Evolutionary conservation across 1,139 yeast genomes (phyloP).

Genomic region (Fermentozyma sake): DNA sequence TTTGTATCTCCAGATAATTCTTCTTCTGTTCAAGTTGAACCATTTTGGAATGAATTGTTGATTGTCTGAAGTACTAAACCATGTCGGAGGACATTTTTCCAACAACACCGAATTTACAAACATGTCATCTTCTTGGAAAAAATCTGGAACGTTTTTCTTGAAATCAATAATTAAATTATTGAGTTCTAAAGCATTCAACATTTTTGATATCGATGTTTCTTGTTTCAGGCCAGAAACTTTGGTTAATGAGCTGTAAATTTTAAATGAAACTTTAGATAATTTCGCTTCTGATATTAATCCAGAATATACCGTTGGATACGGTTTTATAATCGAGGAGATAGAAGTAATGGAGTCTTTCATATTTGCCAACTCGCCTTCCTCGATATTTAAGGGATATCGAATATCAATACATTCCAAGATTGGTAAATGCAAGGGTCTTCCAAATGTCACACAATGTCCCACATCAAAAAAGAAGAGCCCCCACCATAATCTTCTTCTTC

Average conservation of each 20-base stretch:
- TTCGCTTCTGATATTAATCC: not conserved
- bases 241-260: too few species aligned
- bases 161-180: not conserved
- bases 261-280: not conserved
- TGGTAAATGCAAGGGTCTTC: not conserved
- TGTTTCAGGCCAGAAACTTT: too few species aligned
- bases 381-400: not conserved
- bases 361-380: not conserved
- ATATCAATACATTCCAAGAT: conserved; percentile 1
- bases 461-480: not conserved
- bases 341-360: too few species aligned
- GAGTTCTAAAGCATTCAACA: not conserved
- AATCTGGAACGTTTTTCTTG: not conserved
- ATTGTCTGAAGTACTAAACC: too few species aligned
- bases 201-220: not conserved
- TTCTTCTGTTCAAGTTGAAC: not conserved
- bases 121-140: not conserved
- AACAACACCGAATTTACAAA: not conserved
- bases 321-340: not conserved
- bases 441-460: not conserved
- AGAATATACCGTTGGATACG: not conserved
- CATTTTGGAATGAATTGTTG: too few species aligned
- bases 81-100: too few species aligned
- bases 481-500: not conserved
- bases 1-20: not conserved